Evolutionary conservation across 2,329 filamentous ascomycete genomes (phyloP), one percentile per base, ranked within the genome.

Genomic region (Aspergillus novoparasiticus): DNA sequence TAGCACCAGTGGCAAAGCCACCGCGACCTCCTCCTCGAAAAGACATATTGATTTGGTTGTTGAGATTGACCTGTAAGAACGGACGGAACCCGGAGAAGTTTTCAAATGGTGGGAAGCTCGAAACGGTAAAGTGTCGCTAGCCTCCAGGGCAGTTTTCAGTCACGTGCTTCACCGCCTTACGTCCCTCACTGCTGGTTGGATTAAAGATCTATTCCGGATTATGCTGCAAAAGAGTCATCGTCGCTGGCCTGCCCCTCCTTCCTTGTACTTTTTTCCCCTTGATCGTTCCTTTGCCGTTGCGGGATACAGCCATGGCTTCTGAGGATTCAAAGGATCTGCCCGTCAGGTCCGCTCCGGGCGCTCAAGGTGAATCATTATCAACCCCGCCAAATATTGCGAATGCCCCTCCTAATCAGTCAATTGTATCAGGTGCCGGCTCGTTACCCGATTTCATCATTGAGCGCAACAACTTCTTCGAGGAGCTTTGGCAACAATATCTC

Each of bases 401-500:
- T 57, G 21, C 66, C 68, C 68, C 66, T 67, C 68, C 62, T 67
- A 58, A 67, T 34, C 32, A 70, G 69, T 67, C 66, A 68, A 72
- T 67, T 59, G 66, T 71, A 51, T 64, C 66, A 58, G 67, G 69
- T 55, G 64, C 69, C 62, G 75, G 76, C 30, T 71, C 82, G 51
- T 83, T 87, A 23, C 90, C 94, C 61, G 88, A 90, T 64, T 97
- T 91, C 79, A 88, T 98, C 66, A 84, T 94, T 73, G 88, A 93
- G 78, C 89, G 95, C 67, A 89, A 97, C 73, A 87, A 90, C 59
- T 83, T 98, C 57, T 97, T 97, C 81, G 91, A 97, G 77, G 89
- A 90, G 76, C 85, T 97, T 69, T 96, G 96, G 85, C 89, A 91
- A 69, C 87, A 91, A 76, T 88, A 93, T 74, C 90, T 96, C 70